Evolutionary conservation across 768 basidiomycete genomes (phyloP), one percentile per base, ranked within the genome.

Genomic region (Stropharia rugosoannulata): DNA sequence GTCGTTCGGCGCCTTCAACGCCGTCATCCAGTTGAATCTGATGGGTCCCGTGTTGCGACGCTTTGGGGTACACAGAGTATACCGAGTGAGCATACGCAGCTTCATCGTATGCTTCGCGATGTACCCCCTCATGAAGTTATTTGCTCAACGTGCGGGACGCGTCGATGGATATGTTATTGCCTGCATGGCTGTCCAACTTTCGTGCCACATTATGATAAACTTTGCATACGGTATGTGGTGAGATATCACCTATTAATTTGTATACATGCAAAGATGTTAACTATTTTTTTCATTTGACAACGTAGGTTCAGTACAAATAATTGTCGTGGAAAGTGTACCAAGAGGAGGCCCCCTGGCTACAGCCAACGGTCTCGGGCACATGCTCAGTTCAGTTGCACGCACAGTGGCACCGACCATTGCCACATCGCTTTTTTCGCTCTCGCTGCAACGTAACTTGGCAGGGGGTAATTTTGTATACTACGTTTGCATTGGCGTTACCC

Each of bases 11-110:
- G 60, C 84, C 32, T 56, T 76, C 48, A 87, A 83, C 55, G 81
- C 84, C 5, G 8, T 80, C 35, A 66, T 84, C 59, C 85, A 87
- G 63, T 61, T 82, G 13, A 68, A 77, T 52, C 72, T 80, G 63
- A 79, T 87, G 59, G 80, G 81, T 3, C 66, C 70, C 22, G 45
- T 82, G 16, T 76, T 87, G 39, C 71, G 81, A 43, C 70, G 72
- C 6, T 80, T 81, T 53, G 89, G 90, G 1, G 64, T 81, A 19
- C 80, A 80, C 59, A 75, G 70, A 80, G 80, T 38, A 10, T 81
- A 51, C 67, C 84, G 75, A 8, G 47, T 65, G 1, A 70, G 40
- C 78, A 1, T 72, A 70, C 49, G 46, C 61, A 11, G 59, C 60
- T 45, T 63, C 69, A 42, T 66, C 10, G 38, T 70, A 5, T 59